phyloP scores from a whole-genome alignment of 768 basidiomycete genomes.

The Psilocybe cubensis region DNA sequence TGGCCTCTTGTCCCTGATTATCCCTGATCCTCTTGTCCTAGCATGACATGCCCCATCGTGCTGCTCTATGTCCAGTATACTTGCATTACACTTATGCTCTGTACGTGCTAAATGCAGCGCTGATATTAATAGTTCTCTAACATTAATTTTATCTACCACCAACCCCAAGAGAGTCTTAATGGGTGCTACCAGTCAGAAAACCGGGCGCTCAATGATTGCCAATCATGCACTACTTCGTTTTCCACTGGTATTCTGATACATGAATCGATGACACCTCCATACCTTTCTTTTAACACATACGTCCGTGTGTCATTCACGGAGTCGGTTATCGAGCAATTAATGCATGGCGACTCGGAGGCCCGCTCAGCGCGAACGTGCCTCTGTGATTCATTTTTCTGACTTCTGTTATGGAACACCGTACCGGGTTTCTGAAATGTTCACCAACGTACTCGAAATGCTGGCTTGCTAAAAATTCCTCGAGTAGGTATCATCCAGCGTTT shows the following conservation, averaged over 20 bases:
- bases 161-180: background rate
- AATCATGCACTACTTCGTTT: background rate
- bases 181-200: background rate
- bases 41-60: background rate
- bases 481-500: too few relatives aligned
- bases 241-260: background rate
- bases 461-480: background rate
- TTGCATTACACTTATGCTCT: too few relatives aligned
- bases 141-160: background rate
- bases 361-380: background rate
- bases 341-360: background rate
- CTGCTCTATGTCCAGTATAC: background rate
- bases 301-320: too few relatives aligned
- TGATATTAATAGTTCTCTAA: background rate
- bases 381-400: background rate
- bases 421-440: background rate
- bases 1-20: too few relatives aligned
- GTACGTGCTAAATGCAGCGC: background rate
- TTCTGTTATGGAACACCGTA: background rate
- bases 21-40: background rate
- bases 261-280: background rate
- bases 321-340: background rate
- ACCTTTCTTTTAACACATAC: background rate
- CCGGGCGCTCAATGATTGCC: background rate
- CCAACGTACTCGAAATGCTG: background rate